Conservation (phyloP, 2,329 filamentous ascomycete species). For the Aspergillus niger region DNA sequence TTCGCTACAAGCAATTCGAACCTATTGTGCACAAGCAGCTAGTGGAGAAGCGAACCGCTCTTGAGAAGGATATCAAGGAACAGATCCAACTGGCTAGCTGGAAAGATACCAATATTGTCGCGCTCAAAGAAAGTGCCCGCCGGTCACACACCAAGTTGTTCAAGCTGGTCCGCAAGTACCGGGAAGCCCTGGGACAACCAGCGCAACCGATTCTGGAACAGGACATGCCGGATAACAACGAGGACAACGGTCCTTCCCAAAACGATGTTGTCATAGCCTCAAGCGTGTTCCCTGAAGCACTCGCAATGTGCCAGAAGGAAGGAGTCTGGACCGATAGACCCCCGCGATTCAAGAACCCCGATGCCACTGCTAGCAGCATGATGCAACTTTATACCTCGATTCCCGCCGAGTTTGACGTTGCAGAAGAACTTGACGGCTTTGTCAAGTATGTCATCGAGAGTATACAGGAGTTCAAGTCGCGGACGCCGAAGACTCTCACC, state of each 20-base stretch:
- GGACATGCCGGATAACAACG: slow-evolving; percentile 37
- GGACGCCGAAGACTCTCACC: slow-evolving; percentile 77
- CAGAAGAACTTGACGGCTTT: slow-evolving; percentile 66
- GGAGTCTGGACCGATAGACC: slow-evolving; percentile 50
- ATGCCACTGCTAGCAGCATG: slow-evolving; percentile 75
- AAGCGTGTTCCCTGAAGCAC: slow-evolving; percentile 31
- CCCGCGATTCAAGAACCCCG: slow-evolving; percentile 69
- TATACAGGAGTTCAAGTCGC: slow-evolving; percentile 74
- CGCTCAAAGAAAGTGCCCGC: slow-evolving; percentile 82
- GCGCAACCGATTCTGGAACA: slow-evolving; percentile 61
- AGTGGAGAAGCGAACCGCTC: slow-evolving; percentile 64
- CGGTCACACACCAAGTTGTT: slow-evolving; percentile 91
- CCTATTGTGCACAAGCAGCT: slow-evolving; percentile 66
- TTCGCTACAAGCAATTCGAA: slow-evolving; percentile 73
- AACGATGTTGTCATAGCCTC: slow-evolving; percentile 19
- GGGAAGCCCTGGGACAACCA: slow-evolving; percentile 73
- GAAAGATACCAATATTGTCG: slow-evolving; percentile 96
- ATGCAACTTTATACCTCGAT: slow-evolving; percentile 59
- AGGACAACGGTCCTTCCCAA: slow-evolving; percentile 25
- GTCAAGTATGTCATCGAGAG: slow-evolving; percentile 67
- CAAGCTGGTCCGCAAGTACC: slow-evolving; percentile 87
- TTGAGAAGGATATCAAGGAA: slow-evolving; percentile 94
- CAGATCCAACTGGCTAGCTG: slow-evolving; percentile 92
- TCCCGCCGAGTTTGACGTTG: slow-evolving; percentile 56
- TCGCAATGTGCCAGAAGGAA: slow-evolving; percentile 35